Percentiles rank a stretch among this genome's conserved stretches.
Conservation (phyloP, 2,329 filamentous ascomycete genomes). For the Xylariaceae sp. region DNA sequence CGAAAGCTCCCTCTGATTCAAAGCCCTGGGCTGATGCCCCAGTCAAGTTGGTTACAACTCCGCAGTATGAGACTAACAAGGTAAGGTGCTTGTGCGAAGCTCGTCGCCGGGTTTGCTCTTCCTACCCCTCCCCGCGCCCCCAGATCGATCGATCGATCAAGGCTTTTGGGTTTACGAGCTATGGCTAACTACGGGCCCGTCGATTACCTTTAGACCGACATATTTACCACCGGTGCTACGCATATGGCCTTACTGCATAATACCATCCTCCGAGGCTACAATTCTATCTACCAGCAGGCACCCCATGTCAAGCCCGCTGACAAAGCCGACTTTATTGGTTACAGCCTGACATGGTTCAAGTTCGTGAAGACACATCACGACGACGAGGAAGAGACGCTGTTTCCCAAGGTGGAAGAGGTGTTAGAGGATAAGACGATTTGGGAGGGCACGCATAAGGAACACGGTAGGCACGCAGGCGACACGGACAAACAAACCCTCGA, state of each 20-base stretch:
- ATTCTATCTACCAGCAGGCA: constrained; percentile 64
- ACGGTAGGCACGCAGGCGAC: constrained; percentile 43
- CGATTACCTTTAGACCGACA: constrained; percentile 49
- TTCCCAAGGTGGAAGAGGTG: constrained; percentile 57
- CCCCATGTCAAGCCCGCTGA: constrained; percentile 54
- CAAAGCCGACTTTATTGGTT: constrained; percentile 59
- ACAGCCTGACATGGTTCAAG: constrained; percentile 59
- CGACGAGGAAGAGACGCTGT: constrained; percentile 60
- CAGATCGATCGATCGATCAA: neutral
- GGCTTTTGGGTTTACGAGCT: neutral
- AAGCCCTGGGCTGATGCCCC: constrained; percentile 58
- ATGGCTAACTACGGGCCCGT: neutral
- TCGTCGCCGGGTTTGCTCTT: neutral
- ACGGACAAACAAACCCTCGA: neutral
- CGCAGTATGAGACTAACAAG: constrained; percentile 55
- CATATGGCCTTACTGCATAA: constrained; percentile 67
- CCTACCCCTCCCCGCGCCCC: neutral
- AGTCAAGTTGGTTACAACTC: constrained; percentile 57
- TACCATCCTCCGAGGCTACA: constrained; percentile 64
- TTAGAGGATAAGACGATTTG: constrained; percentile 54
- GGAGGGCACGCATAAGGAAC: constrained; percentile 56
- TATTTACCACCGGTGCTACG: constrained; percentile 61
- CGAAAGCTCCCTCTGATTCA: constrained; percentile 30
- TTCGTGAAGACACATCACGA: constrained; percentile 64
- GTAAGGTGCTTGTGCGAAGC: constrained; percentile 33